Conservation (phyloP, 2,329 filamentous ascomycete genomes). For the Pochonia chlamydosporia region DNA sequence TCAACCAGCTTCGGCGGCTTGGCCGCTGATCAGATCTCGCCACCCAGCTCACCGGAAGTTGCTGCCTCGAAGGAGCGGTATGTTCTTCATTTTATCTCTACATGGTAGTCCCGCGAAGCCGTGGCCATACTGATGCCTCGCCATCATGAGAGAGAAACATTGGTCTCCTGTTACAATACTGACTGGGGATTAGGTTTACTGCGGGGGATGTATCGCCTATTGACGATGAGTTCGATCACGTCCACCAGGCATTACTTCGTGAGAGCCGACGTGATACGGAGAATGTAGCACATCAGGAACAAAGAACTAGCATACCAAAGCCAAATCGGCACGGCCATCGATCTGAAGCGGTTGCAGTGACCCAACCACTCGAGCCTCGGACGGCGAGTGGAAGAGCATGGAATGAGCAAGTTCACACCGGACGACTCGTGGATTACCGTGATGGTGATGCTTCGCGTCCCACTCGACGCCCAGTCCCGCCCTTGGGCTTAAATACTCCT, state of each 20-base stretch:
- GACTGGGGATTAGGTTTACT: constrained; percentile 14
- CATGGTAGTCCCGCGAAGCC: background rate
- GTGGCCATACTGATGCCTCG: background rate
- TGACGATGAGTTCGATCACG: constrained; percentile 36
- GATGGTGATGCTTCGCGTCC: background rate
- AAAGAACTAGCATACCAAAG: constrained; percentile 3
- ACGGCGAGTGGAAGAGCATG: background rate
- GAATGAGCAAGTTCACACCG: constrained; percentile 3
- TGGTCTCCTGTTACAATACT: background rate
- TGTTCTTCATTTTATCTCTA: constrained; percentile 21
- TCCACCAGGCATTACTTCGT: constrained; percentile 21
- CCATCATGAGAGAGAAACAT: background rate
- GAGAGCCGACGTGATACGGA: constrained; percentile 10
- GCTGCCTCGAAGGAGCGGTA: constrained; percentile 32
- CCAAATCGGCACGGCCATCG: background rate
- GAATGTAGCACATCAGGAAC: constrained; percentile 10
- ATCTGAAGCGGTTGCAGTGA: background rate
- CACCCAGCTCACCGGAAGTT: constrained; percentile 51
- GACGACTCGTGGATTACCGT: background rate
- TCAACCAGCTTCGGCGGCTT: constrained; percentile 19
- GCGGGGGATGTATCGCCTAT: constrained; percentile 46
- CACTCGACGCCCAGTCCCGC: background rate
- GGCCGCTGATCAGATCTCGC: constrained; percentile 46
- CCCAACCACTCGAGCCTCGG: background rate
- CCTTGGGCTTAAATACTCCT: constrained; percentile 3